Conservation (phyloP, 345 rosid species). For the Euphorbia pulcherrima region DNA sequence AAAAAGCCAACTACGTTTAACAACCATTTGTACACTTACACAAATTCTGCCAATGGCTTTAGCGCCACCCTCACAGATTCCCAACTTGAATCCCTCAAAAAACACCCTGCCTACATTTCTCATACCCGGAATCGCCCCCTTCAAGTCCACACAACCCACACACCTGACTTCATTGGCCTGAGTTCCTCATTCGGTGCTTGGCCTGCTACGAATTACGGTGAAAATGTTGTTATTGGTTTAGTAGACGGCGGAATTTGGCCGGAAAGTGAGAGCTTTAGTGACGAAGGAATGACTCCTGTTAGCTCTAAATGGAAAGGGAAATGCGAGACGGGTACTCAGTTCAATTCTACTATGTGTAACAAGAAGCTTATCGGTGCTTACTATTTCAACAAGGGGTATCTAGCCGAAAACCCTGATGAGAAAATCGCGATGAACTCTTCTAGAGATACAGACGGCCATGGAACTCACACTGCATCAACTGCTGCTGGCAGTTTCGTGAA, state of each 20-base stretch:
- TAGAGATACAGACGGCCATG: slow-evolving; percentile 36
- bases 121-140: slow-evolving; percentile 14
- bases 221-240: slow-evolving; percentile 31
- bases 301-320: slow-evolving; percentile 39
- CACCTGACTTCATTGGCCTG: slow-evolving; percentile 32
- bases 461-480: slow-evolving; percentile 41
- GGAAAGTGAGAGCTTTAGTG: slow-evolving; percentile 37
- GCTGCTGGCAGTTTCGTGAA: slow-evolving; percentile 38
- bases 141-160: slow-evolving; percentile 31
- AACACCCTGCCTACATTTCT: slow-evolving; percentile 22
- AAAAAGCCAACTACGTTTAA: slow-evolving; percentile 1
- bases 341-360: slow-evolving; percentile 36
- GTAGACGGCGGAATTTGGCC: slow-evolving; percentile 46
- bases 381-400: slow-evolving; percentile 29
- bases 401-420: slow-evolving; percentile 26
- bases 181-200: slow-evolving; percentile 26
- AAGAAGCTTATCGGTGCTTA: slow-evolving; percentile 40
- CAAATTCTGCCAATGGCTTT: slow-evolving; percentile 24
- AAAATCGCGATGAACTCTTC: slow-evolving; percentile 21
- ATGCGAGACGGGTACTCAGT: slow-evolving; percentile 18
- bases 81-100: slow-evolving; percentile 23
- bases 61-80: slow-evolving; percentile 17
- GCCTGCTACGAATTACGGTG: slow-evolving; percentile 29
- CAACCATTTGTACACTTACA: slow-evolving; percentile 19
- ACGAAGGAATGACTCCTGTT: slow-evolving; percentile 26